phyloP scores from a whole-genome alignment of 495 filamentous ascomycete genomes.

The Penicillium coprophilum region DNA sequence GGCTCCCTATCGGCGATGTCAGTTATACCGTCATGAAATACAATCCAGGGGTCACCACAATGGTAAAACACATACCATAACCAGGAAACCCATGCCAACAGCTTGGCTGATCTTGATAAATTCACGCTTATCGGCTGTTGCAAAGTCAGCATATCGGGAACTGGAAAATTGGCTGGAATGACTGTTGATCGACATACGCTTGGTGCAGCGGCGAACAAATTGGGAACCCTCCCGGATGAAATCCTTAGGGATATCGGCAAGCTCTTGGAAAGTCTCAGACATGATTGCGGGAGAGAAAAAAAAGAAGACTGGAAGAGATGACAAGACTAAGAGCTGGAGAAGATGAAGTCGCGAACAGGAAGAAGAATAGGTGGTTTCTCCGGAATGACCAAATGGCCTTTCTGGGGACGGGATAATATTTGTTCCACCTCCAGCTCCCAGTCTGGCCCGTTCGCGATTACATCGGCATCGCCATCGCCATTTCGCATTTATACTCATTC shows the following conservation, averaged over 20 bases:
- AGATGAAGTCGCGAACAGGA: constrained; percentile 9
- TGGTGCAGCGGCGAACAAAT: constrained; percentile 82
- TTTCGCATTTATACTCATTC: too few species aligned
- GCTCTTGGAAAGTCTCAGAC: constrained; percentile 76
- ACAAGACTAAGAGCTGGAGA: background rate
- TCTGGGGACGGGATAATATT: background rate
- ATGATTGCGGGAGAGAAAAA: constrained; percentile 35
- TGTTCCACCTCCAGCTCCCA: background rate
- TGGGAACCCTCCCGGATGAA: constrained; percentile 78
- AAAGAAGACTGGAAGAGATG: constrained; percentile 1
- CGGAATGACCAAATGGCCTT: constrained; percentile 8
- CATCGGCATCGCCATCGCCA: background rate
- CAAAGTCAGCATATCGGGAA: constrained; percentile 17
- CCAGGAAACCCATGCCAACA: constrained; percentile 86
- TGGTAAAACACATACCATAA: constrained; percentile 63
- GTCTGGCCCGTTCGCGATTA: background rate
- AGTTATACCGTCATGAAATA: constrained; percentile 6
- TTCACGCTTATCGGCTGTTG: constrained; percentile 71
- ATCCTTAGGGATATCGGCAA: constrained; percentile 78
- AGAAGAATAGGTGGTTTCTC: constrained; percentile 18
- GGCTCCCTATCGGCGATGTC: constrained; percentile 33
- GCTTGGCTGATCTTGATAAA: constrained; percentile 96
- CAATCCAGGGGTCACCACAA: background rate
- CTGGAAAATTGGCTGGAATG: constrained; percentile 7
- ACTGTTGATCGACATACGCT: constrained; percentile 56